Base-by-base conservation (phyloP, 1,139 yeast genomes). In the Trichomonascaceae sp. region DNA sequence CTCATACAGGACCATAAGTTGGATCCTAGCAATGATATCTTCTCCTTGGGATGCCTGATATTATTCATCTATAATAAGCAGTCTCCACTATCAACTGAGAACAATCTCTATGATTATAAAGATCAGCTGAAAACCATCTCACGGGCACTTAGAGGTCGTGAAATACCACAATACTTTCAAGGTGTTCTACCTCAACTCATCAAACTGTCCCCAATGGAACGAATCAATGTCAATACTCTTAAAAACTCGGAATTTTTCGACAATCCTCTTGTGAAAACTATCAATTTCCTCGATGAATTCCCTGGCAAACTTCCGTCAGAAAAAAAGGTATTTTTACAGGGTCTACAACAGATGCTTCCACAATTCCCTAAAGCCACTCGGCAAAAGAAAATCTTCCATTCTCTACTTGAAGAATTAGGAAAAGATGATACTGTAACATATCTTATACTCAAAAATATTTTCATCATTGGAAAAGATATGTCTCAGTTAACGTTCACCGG, bases 211-310 rank as follows among this genome's bases (percentile, higher is more conserved):
- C 75, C 80, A 8, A 61, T 67, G 19, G 73, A 75, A 50, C 67
- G 81, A 51, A 63, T 72, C 39, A 77, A 70, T 61, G 79, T 71
- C 55, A 77, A 55, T 64, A 80, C 58, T 67, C 82, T 64, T 77
- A 82, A 69, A 76, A 78, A 66, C 66, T 85, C 73, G 68, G 80
- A 82, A 19, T 81, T 78, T 59, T 87, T 87, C 67, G 87, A 88
- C 69, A 95, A 91, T 58, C 87, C 93, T 53, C 73, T 91, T 52
- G 83, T 93, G 53, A 85, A 87, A 65, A 85, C 96, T 2, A 78
- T 93, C 75, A 82, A 86, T 69, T 85, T 87, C 63, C 70, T 93
- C 50, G 98, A 91, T 66, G 95, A 88, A 57, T 84, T 88, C 59
- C 81, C 91, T 8, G 88, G 96, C 0, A 85, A 87, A 61, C 71